Evolutionary conservation across 108 stramenopile genomes (phyloP).

Genomic region (Fragilaria crotonensis): DNA sequence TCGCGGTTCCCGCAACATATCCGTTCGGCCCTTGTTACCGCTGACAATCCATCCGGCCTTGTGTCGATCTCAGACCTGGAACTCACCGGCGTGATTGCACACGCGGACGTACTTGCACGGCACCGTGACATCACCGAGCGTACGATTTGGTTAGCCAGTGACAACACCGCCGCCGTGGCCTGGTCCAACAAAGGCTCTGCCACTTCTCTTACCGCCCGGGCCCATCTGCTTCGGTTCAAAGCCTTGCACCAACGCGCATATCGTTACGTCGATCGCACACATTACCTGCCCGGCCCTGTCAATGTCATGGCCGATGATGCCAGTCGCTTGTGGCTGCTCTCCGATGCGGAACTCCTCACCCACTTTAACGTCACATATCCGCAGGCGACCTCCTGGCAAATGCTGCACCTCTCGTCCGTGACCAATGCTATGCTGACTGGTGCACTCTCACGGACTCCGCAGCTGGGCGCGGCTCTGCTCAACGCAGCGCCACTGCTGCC

Average conservation of each 20-base stretch:
- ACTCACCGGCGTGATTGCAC: constrained; percentile 27
- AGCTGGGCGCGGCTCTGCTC: background rate
- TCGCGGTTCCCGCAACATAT: constrained; percentile 5
- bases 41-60: constrained; percentile 11
- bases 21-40: constrained; percentile 1
- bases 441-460: constrained; percentile 8
- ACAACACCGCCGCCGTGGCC: constrained; percentile 25
- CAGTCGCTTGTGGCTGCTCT: constrained; percentile 12
- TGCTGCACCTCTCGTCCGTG: background rate
- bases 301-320: too few relatives aligned
- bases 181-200: constrained; percentile 30
- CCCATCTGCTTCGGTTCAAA: constrained; percentile 32
- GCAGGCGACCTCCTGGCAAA: background rate
- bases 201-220: constrained; percentile 16
- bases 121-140: constrained; percentile 20
- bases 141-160: constrained; percentile 12
- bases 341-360: constrained; percentile 9
- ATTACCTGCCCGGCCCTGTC: constrained; percentile 27
- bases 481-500: background rate
- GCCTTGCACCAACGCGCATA: constrained; percentile 22
- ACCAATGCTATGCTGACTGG: constrained; percentile 8
- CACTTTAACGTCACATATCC: background rate
- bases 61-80: constrained; percentile 33
- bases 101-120: constrained; percentile 27
- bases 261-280: constrained; percentile 17